Percentiles rank a stretch among this genome's conserved stretches.
Conservation (phyloP, 768 basidiomycete genomes). For the Hydnomerulius pinastri region DNA sequence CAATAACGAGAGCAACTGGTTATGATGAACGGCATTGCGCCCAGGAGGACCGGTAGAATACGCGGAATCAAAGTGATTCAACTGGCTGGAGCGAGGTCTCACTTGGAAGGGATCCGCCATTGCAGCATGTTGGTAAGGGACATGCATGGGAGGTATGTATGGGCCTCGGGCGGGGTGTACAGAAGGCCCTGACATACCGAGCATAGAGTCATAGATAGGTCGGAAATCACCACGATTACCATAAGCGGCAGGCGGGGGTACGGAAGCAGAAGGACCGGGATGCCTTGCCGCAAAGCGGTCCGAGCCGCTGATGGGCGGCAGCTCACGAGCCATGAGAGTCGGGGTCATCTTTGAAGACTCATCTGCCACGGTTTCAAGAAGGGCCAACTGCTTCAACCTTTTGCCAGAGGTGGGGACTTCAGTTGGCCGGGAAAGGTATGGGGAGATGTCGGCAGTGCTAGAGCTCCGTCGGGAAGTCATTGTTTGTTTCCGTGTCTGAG, state of each 20-base stretch:
- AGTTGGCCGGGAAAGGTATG: slow-evolving; percentile 58
- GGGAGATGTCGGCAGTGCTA: slow-evolving; percentile 66
- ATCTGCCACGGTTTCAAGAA: slow-evolving; percentile 70
- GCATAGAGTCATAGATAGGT: slow-evolving; percentile 38
- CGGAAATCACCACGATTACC: slow-evolving; percentile 22
- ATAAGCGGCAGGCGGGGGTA: slow-evolving; percentile 26
- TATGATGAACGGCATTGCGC: slow-evolving; percentile 14
- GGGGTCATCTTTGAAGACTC: slow-evolving; percentile 70
- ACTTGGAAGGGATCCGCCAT: slow-evolving; percentile 42
- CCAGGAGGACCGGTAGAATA: slow-evolving; percentile 12
- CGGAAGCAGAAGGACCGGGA: slow-evolving; percentile 28
- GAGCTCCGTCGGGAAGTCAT: slow-evolving; percentile 39
- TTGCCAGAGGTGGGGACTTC: slow-evolving; percentile 62
- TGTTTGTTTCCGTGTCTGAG: slow-evolving; percentile 18
- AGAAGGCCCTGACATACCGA: slow-evolving; percentile 6
- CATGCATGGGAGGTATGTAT: slow-evolving; percentile 1
- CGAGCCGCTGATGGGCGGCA: slow-evolving; percentile 13
- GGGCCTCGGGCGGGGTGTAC: slow-evolving; percentile 9
- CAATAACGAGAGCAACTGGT: slow-evolving; percentile 13
- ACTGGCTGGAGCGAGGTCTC: slow-evolving; percentile 50
- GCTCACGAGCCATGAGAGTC: slow-evolving; percentile 29
- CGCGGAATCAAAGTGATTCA: slow-evolving; percentile 34
- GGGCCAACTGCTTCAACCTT: slow-evolving; percentile 66
- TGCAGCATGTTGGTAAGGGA: slow-evolving; percentile 7
- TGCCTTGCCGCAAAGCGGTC: slow-evolving; percentile 6